Base-by-base conservation (phyloP, 345 rosid species). In the Aquilaria sinensis region DNA sequence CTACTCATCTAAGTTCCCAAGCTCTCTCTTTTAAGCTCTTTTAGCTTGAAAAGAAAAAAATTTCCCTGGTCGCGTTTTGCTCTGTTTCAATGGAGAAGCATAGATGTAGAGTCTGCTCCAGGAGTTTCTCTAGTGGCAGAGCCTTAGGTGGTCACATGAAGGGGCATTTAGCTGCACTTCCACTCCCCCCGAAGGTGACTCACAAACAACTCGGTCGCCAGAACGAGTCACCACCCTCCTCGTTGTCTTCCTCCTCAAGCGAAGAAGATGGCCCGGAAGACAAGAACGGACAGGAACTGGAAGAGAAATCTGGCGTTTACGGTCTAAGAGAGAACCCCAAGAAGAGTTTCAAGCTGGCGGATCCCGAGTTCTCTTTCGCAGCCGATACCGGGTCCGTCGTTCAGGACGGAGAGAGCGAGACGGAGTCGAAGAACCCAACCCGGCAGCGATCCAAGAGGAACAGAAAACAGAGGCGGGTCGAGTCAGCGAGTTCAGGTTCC, bases 81-180 rank as follows among this genome's bases (percentile, higher is more conserved):
- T 64, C 55, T 58, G 63, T 46, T 6, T 13, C 65, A 70, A 84
- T 87, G 94, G 86, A 87, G 81, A 94, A 68, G 67, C 89, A 84
- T 79, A 80, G 68, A 70, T 94, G 99, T 76, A 90, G 81, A 69
- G 86, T 94, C 41, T 94, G 99, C 67, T 74, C 80, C 6, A 83
- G 87, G 63, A 77, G 67, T 63, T 94, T 94, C 80, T 72, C 83
- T 49, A 87, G 83, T 75, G 96, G 96, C 31, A 87, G 95, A 78
- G 95, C 97, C 51, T 78, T 94, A 59, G 96, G 97, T 10, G 97
- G 97, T 63, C 99, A 94, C 77, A 94, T 94, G 96, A 85, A 87
- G 81, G 85, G 96, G 70, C 99, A 94, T 61, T 67, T 90, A 69
- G 84, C 88, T 66, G 63, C 73, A 15, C 79, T 74, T 67, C 87